Base-by-base conservation (phyloP, 306 rosid genomes). In the Castanospermum australe region DNA sequence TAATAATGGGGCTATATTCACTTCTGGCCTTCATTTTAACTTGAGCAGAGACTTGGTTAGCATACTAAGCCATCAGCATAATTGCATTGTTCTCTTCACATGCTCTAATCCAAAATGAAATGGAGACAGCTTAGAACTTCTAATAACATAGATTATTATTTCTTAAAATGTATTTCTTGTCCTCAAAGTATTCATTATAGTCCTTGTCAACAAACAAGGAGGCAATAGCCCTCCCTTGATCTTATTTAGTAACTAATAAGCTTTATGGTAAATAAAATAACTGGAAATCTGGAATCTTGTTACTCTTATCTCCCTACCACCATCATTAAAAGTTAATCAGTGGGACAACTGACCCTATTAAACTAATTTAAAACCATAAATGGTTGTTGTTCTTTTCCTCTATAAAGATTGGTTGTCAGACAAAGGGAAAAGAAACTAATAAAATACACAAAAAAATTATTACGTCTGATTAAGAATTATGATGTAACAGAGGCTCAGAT, bases 141-240 rank as follows among this genome's bases (percentile, higher is more conserved):
- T 25, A 20, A 68, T 80, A 56, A 69, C 65, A 71, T 32, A 63
- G 28, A 24, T 60, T 41, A 50, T 38, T 68, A 73, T 81, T 32
- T 66, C 48, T 17, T 44, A 61, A 77, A 22, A 50, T 64, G n/a
- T 52, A 67, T 78, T 80, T 84, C 89, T 85, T 88, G 68, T 30
- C 28, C 54, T 78, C 79, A 59, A 87, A 92, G 89, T 63, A 68
- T 84, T 73, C 86, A 90, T 87, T 62, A 89, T 86, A 79, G 47
- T 76, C 86, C 48, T 2, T 42, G 24, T 45, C 45, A 71, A 62
- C 20, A 54, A 35, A 30, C 30, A 39, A 48, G 35, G 38, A 61
- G 63, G 74, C 30, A 38, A 15, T 39, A 45, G 57, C 57, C 79
- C 73, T 41, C 24, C 13, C 41, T 13, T 51, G 41, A 17, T 24